Conservation (phyloP, 163 green algal species). For the Scenedesmus sp. region DNA sequence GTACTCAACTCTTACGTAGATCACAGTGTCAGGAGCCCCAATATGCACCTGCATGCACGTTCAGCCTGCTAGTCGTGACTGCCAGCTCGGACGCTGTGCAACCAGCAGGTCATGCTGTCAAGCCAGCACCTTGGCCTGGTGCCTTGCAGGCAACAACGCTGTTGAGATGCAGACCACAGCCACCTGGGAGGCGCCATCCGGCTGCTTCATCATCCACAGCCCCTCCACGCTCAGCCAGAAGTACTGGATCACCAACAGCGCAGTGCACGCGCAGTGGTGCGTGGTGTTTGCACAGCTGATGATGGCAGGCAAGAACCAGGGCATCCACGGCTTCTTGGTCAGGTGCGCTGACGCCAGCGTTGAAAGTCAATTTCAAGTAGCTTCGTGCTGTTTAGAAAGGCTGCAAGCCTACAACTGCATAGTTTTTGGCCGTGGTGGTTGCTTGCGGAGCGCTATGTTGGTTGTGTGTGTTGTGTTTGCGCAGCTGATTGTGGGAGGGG, state of each 20-base stretch:
- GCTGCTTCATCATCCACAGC: constrained; percentile 62
- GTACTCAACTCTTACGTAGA: not conserved
- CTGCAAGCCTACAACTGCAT: too few species aligned
- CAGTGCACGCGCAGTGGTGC: constrained; percentile 90
- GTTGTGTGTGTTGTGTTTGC: constrained; percentile 88
- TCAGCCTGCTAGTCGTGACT: too few species aligned
- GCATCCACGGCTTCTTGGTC: constrained; percentile 94
- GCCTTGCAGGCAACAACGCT: constrained; percentile 83
- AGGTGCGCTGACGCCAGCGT: too few species aligned
- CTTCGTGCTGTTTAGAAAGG: too few species aligned
- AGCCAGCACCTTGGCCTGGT: too few species aligned
- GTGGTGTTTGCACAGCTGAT: constrained; percentile 94
- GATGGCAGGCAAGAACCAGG: constrained; percentile 79
- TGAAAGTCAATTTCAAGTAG: too few species aligned
- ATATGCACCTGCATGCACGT: too few species aligned
- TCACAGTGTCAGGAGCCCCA: too few species aligned
- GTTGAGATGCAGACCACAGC: constrained; percentile 88
- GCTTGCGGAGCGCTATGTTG: too few species aligned
- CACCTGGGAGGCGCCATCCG: constrained; percentile 52
- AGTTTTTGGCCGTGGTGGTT: too few species aligned
- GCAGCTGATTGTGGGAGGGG: constrained; percentile 78
- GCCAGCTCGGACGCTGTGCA: too few species aligned
- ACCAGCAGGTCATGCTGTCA: too few species aligned
- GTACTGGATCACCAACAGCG: constrained; percentile 96
- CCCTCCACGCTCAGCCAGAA: constrained; percentile 59